A percentile compares a stretch with the other conserved stretches of the same genome.
phyloP scores from a whole-genome alignment of 176 grass and related monocot genomes.

The Poa pratensis region DNA sequence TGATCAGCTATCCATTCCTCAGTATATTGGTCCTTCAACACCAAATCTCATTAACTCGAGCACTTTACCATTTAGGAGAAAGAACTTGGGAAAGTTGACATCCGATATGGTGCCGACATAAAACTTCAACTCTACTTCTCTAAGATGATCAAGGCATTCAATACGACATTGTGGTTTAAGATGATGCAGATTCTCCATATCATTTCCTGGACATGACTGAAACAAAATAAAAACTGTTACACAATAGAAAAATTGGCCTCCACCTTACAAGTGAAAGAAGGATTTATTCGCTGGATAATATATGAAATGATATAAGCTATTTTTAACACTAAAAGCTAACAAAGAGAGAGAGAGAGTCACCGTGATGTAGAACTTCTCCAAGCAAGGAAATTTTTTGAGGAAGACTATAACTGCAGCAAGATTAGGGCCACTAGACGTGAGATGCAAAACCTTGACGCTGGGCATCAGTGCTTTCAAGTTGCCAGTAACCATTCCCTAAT shows the following conservation, averaged over 20 bases:
- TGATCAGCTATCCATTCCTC: slow-evolving; percentile 14
- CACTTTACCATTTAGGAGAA: slow-evolving; percentile 36
- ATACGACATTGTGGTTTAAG: slow-evolving; percentile 13
- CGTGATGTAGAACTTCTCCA: slow-evolving; percentile 9
- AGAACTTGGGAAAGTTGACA: slow-evolving; percentile 38
- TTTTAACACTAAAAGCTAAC: background rate
- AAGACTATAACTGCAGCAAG: slow-evolving; percentile 9
- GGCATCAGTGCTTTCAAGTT: background rate
- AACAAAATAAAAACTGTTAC: slow-evolving; percentile 10
- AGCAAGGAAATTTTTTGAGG: slow-evolving; percentile 9
- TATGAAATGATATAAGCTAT: background rate
- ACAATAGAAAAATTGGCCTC: background rate
- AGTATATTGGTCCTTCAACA: slow-evolving; percentile 14
- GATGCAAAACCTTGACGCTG: slow-evolving; percentile 16
- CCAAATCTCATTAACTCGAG: slow-evolving; percentile 8
- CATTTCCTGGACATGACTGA: slow-evolving; percentile 13
- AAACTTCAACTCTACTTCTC: background rate
- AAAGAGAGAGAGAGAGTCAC: slow-evolving; percentile 8
- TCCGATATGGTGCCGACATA: background rate
- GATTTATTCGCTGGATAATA: background rate
- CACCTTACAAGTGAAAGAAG: background rate
- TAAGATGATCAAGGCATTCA: slow-evolving; percentile 17
- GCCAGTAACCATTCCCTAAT: background rate
- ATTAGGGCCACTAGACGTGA: slow-evolving; percentile 4
- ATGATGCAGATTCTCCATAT: slow-evolving; percentile 19